Evolutionary conservation across 257 asterid genomes (phyloP), one percentile per base, ranked within the genome.

Genomic region (Pogostemon cablin): DNA sequence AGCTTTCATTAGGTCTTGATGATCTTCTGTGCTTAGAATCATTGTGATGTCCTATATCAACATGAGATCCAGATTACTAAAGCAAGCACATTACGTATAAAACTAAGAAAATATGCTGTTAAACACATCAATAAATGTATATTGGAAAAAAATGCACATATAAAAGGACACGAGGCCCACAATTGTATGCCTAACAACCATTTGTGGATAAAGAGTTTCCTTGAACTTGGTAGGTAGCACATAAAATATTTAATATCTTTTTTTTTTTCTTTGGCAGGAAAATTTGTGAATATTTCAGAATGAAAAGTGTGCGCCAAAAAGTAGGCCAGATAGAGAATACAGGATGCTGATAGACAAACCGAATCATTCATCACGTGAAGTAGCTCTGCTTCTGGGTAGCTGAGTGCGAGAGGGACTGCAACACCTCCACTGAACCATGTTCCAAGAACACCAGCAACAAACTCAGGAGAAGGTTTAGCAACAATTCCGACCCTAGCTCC

Each of bases 381-480:
- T 38, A 93, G 83, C 84, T 93, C 99, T 47, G 92, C 83, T 82
- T 93, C 99, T 3, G 99, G 99, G 76, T 93, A 93, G 91, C 97
- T 91, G 68, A 93, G 89, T 42, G 99, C 99, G 20, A 93, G 96
- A 66, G 99, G 99, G 25, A 93, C 99, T 0, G 96, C 96, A 73
- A 92, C 96, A 67, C 96, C 96, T 74, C 97, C 96, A 79, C 95
- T 79, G 67, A 87, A 81, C 99, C 99, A 93, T 47, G 96, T 91
- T 56, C 95, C 99, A 65, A 93, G 87, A 35, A 93, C 77, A 71
- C 89, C 96, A 57, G 97, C 96, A 62, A 93, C 96, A 77, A 93
- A 93, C 84, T 93, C 99, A 0, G 97, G 86, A 66, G 88, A 82
- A 39, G 99, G 97, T 83, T 91, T 93, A 35, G 99, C 96, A 43